Evolutionary conservation across 148 eudicot genomes (phyloP).

Genomic region (Persicaria tinctoria): DNA sequence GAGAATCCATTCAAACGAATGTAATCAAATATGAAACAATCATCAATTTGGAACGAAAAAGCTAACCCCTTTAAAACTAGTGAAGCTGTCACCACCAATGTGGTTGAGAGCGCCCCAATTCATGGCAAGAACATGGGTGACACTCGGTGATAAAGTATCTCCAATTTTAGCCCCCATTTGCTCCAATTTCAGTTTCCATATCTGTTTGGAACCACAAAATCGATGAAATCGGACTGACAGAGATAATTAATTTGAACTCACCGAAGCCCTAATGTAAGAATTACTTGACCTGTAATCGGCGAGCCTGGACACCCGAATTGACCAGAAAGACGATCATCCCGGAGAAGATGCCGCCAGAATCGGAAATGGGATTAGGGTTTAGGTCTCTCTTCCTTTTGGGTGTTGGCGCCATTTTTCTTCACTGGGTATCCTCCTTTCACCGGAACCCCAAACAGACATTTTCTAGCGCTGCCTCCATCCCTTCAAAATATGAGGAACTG

Average conservation of each 20-base stretch:
- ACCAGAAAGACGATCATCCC: slow-evolving; percentile 59
- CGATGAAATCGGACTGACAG: background rate
- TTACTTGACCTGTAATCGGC: slow-evolving; percentile 59
- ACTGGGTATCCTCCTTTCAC: background rate
- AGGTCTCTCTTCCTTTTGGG: slow-evolving; percentile 20
- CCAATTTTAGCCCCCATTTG: slow-evolving; percentile 83
- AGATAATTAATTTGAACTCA: background rate
- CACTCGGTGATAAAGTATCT: slow-evolving; percentile 42
- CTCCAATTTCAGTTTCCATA: slow-evolving; percentile 76
- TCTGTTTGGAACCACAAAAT: slow-evolving; percentile 26
- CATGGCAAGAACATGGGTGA: slow-evolving; percentile 69
- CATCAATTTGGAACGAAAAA: background rate
- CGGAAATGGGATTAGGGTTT: slow-evolving; percentile 21
- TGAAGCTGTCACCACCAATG: slow-evolving; percentile 35
- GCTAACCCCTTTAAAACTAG: slow-evolving; percentile 49
- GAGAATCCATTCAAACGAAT: background rate
- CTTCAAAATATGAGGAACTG: too few species aligned
- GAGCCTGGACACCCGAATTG: slow-evolving; percentile 54
- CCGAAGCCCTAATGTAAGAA: background rate
- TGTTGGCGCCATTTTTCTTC: slow-evolving; percentile 33
- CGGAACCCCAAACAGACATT: background rate
- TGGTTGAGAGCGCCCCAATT: slow-evolving; percentile 39
- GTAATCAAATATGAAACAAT: background rate
- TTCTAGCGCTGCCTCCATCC: background rate
- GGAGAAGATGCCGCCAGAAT: slow-evolving; percentile 63